phyloP scores from a whole-genome alignment of 805 yeast species.

The Clavispora asparagi region DNA sequence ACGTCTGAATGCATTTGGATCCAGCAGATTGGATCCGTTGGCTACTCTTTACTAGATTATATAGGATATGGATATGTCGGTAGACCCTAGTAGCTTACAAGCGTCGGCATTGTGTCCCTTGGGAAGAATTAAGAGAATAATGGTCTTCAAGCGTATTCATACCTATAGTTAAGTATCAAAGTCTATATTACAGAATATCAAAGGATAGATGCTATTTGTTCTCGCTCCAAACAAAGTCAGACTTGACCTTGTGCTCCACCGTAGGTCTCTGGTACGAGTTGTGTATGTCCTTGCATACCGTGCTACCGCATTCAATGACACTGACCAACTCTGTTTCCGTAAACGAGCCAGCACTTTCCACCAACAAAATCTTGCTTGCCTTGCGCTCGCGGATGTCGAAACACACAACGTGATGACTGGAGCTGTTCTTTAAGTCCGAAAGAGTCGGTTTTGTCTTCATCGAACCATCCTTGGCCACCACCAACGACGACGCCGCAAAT shows the following conservation, averaged over 20 bases:
- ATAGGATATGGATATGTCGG: not conserved
- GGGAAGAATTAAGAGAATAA: too few relatives aligned
- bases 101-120: too few relatives aligned
- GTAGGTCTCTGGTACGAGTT: conserved; percentile 40
- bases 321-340: conserved; percentile 48
- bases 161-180: not conserved
- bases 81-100: too few relatives aligned
- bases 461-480: conserved; percentile 10
- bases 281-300: conserved; percentile 42
- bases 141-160: too few relatives aligned
- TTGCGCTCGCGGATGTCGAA: conserved; percentile 48
- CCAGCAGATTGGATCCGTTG: conserved; percentile 35
- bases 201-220: not conserved
- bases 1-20: conserved; percentile 7
- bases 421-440: conserved; percentile 36
- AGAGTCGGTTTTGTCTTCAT: conserved; percentile 40
- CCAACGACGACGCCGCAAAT: conserved; percentile 51
- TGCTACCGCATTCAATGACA: conserved; percentile 49
- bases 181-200: not conserved
- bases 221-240: conserved; percentile 56
- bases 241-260: conserved; percentile 42
- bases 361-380: conserved; percentile 52
- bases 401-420: conserved; percentile 63
- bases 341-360: conserved; percentile 73
- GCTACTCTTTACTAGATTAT: conserved; percentile 34